A percentile compares a stretch with the other conserved stretches of the same genome.
These are phyloP conservation scores for Cucurbita argyrosperma DNA, from an alignment of 306 rosid species.

Conservation along the genomic window DNA sequence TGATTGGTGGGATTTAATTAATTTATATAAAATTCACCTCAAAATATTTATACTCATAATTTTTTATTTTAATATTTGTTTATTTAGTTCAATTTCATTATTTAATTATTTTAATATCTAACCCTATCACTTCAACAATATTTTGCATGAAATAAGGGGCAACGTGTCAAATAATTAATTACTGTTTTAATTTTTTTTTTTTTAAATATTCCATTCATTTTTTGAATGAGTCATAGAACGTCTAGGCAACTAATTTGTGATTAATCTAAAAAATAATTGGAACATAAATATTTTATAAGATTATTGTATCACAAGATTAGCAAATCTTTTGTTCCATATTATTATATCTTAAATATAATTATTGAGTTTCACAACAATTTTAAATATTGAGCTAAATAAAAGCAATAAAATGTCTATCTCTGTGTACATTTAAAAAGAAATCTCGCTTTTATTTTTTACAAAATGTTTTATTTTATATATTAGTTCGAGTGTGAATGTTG, in stretches of 20 bases:
- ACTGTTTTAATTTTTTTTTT: neutral
- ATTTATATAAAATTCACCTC: no score
- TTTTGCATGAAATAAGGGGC: neutral
- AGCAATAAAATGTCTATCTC: no score
- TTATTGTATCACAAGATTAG: neutral
- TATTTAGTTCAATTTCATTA: no score
- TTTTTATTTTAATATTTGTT: no score
- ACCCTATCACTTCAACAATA: neutral
- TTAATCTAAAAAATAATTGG: neutral
- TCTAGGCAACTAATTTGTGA: neutral
- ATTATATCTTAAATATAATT: no score
- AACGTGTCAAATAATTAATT: neutral
- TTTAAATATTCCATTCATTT: neutral
- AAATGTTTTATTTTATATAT: no score
- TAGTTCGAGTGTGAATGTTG: no score
- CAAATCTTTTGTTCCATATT: neutral
- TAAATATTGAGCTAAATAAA: neutral
- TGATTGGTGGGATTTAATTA: no score
- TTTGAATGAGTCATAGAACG: neutral
- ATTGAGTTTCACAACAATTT: no score
- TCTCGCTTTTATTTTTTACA: no score
- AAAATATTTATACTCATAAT: no score
- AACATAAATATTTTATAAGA: neutral
- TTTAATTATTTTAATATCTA: neutral
- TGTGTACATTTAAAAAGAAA: no score